Base-by-base conservation (phyloP, 805 yeast species). In the Candida tammaniensis region DNA sequence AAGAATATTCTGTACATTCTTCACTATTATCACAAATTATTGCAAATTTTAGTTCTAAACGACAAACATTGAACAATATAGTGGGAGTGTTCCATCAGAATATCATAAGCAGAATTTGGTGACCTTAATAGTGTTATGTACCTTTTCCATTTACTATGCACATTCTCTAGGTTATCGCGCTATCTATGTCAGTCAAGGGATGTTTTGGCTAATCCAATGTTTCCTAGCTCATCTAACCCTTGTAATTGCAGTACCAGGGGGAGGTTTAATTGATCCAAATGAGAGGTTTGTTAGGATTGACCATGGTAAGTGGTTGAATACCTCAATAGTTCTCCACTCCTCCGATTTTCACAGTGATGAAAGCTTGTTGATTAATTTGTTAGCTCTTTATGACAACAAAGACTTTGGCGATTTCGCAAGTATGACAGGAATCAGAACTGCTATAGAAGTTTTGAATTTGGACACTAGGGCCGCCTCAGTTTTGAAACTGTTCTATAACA, bases 241-340 rank as follows among this genome's bases (percentile, higher is more conserved):
- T 26, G 29, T 26, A 26, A 26, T 12, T 16, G 29, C 29, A 26
- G 20, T 7, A 17, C 29, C 9, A 26, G 29, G 29, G 10, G 29
- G 29, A 16, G 29, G 29, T 11, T 26, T 26, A 16, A 26, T 26
- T 11, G 17, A 26, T 16, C 13, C 20, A 26, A 11, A 17, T 26
- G 29, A 26, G 20, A 18, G 29, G 7, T 26, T 26, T 7, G 5
- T 26, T 26, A 26, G 17, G 29, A 17, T 15, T 26, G 19, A 26
- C 11, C 15, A 5, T 16, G 19, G 29, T 12, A 26, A 16, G 12
- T 26, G 29, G 29, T 20, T 26, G 7, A 26, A 26, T 26, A 26
- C 29, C 17, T 26, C 29, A 26, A 26, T 26, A 26, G 29, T 16
- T 26, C 6, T 26, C 15, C 19, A 17, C 17, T 26, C 29, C 17